Conservation (phyloP, 495 filamentous ascomycete genomes). For the Oidiodendron maius region DNA sequence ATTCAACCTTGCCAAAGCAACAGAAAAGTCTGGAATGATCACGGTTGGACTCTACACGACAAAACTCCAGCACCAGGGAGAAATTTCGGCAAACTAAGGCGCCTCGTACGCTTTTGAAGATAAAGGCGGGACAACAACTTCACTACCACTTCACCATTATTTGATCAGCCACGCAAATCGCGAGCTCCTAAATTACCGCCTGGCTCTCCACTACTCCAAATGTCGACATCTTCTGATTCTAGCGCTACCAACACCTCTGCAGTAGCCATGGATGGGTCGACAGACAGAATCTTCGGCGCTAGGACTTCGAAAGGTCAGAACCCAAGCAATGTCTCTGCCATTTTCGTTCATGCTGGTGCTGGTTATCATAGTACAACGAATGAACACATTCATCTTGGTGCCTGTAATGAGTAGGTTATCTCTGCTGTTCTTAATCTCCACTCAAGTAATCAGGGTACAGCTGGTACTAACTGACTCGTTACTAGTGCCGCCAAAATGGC, state of each 20-base stretch:
- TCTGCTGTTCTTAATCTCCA: not conserved
- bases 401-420: constrained; percentile 74
- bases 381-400: constrained; percentile 73
- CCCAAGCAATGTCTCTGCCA: constrained; percentile 42
- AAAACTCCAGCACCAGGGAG: too few relatives aligned
- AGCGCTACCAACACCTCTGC: not conserved
- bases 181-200: not conserved
- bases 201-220: not conserved
- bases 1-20: too few relatives aligned
- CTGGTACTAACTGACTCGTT: constrained; percentile 3
- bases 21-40: too few relatives aligned
- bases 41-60: too few relatives aligned
- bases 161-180: constrained; percentile 2
- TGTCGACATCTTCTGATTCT: not conserved
- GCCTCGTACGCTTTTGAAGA: too few relatives aligned
- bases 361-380: constrained; percentile 88
- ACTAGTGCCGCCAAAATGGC: constrained; percentile 70
- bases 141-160: constrained; percentile 5
- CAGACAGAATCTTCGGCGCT: constrained; percentile 14
- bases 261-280: constrained; percentile 15
- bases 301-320: not conserved
- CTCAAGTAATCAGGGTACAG: too few relatives aligned
- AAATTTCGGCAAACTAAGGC: constrained; percentile 13
- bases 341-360: constrained; percentile 93
- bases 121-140: too few relatives aligned